phyloP scores from a whole-genome alignment of 345 rosid genomes.

The Sisymbrium irio region DNA sequence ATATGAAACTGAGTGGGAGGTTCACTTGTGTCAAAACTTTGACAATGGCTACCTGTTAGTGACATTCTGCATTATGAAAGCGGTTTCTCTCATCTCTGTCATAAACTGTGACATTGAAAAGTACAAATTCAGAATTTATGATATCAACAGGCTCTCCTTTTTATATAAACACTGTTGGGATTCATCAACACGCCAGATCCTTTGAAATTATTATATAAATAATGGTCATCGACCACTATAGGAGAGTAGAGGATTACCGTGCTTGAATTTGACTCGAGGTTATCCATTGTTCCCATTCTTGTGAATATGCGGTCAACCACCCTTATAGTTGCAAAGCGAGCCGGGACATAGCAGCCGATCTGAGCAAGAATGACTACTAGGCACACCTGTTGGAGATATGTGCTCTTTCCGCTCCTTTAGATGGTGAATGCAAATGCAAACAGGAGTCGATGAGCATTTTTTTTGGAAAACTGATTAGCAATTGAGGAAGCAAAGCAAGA shows the following conservation, averaged over 20 bases:
- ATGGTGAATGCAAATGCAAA: slow-evolving; percentile 22
- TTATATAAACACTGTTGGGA: background rate
- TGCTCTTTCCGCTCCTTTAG: slow-evolving; percentile 97
- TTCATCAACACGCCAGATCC: slow-evolving; percentile 18
- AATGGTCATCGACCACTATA: background rate
- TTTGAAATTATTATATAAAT: background rate
- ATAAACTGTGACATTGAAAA: slow-evolving; percentile 63
- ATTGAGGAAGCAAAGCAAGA: slow-evolving; percentile 5
- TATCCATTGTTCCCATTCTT: slow-evolving; percentile 90
- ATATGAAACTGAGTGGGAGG: background rate
- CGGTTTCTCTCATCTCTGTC: slow-evolving; percentile 99
- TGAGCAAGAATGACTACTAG: slow-evolving; percentile 91
- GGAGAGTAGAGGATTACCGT: slow-evolving; percentile 51
- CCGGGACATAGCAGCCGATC: slow-evolving; percentile 94
- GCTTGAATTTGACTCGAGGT: slow-evolving; percentile 89
- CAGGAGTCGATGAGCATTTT: slow-evolving; percentile 4
- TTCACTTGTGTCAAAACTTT: background rate
- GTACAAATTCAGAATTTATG: background rate
- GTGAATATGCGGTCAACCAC: slow-evolving; percentile 90
- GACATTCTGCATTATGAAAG: slow-evolving; percentile 92
- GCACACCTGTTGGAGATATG: slow-evolving; percentile 96
- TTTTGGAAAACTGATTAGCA: slow-evolving; percentile 3
- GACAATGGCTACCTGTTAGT: slow-evolving; percentile 55
- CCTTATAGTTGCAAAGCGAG: slow-evolving; percentile 78
- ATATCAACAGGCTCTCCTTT: background rate